Evolutionary conservation across 495 filamentous ascomycete species (phyloP).

Genomic region (Haplographium delicatum): DNA sequence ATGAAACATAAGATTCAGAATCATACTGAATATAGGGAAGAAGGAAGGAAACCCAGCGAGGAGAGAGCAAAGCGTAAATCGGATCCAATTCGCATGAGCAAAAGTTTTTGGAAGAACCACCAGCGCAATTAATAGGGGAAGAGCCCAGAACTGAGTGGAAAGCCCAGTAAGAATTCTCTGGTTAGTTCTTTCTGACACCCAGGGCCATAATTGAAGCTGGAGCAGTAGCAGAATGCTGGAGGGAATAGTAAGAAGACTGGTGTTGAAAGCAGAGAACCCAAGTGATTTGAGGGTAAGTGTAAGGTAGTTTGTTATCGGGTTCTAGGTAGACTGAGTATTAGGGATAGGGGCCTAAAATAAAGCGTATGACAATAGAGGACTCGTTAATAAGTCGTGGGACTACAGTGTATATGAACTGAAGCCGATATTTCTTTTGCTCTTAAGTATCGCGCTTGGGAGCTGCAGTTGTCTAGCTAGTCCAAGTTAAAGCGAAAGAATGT

Average conservation of each 20-base stretch:
- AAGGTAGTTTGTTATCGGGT: conserved; percentile 51
- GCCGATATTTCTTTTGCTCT: too few relatives aligned
- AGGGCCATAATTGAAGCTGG: conserved; percentile 48
- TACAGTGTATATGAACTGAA: too few relatives aligned
- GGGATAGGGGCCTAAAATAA: neutral
- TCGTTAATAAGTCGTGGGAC: too few relatives aligned
- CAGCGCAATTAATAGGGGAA: conserved; percentile 52
- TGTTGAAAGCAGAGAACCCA: conserved; percentile 61
- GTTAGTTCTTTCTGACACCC: conserved; percentile 52
- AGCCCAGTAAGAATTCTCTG: conserved; percentile 46
- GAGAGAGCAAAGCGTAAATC: conserved; percentile 48
- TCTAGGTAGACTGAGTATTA: conserved; percentile 10
- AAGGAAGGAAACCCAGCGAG: conserved; percentile 43
- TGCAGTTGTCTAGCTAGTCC: too few relatives aligned
- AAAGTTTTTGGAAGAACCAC: conserved; percentile 32
- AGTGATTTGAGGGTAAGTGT: conserved; percentile 54
- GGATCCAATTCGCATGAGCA: conserved; percentile 38
- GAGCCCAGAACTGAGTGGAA: conserved; percentile 50
- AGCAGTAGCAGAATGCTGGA: conserved; percentile 42
- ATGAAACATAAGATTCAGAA: neutral
- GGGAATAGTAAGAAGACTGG: conserved; percentile 68
- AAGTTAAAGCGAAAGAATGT: too few relatives aligned
- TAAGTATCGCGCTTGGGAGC: too few relatives aligned
- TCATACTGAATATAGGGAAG: conserved; percentile 42
- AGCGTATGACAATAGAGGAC: too few relatives aligned